These are phyloP conservation scores for Pseudomonodictys pantanalensis DNA, from an alignment of 495 filamentous ascomycete species.

Conservation along the genomic window DNA sequence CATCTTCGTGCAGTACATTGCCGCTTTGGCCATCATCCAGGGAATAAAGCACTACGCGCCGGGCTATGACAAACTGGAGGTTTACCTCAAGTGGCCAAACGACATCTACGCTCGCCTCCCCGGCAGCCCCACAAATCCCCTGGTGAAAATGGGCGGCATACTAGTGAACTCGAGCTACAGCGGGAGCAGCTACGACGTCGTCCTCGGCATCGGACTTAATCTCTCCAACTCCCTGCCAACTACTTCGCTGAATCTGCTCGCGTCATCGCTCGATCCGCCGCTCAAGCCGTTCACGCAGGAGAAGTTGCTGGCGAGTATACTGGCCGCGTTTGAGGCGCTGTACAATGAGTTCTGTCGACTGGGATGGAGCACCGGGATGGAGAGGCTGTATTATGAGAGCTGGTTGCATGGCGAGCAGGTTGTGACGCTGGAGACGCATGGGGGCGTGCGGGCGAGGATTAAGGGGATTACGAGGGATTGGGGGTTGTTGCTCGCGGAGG, in stretches of 20 bases:
- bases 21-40: conserved; percentile 83
- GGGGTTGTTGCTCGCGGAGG: conserved; percentile 80
- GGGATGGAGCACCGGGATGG: conserved; percentile 70
- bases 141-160: conserved; percentile 92
- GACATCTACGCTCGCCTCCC: conserved; percentile 85
- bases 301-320: conserved; percentile 76
- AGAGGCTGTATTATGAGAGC: conserved; percentile 74
- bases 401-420: conserved; percentile 93
- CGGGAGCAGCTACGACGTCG: conserved; percentile 74
- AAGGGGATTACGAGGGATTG: conserved; percentile 86
- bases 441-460: conserved; percentile 72
- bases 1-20: conserved; percentile 90
- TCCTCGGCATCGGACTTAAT: conserved; percentile 88
- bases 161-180: conserved; percentile 85
- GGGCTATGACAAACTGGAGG: conserved; percentile 69
- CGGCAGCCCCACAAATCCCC: conserved; percentile 5
- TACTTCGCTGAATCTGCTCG: conserved; percentile 76
- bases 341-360: conserved; percentile 68
- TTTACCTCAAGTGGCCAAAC: conserved; percentile 97
- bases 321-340: conserved; percentile 74
- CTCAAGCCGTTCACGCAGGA: conserved; percentile 65
- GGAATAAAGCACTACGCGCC: conserved; percentile 77
- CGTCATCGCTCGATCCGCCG: conserved; percentile 28
- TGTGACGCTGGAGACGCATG: conserved; percentile 83
- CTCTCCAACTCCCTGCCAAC: conserved; percentile 82